Conservation (phyloP, 2,329 filamentous ascomycete species). For the Teratosphaeria viscida region DNA sequence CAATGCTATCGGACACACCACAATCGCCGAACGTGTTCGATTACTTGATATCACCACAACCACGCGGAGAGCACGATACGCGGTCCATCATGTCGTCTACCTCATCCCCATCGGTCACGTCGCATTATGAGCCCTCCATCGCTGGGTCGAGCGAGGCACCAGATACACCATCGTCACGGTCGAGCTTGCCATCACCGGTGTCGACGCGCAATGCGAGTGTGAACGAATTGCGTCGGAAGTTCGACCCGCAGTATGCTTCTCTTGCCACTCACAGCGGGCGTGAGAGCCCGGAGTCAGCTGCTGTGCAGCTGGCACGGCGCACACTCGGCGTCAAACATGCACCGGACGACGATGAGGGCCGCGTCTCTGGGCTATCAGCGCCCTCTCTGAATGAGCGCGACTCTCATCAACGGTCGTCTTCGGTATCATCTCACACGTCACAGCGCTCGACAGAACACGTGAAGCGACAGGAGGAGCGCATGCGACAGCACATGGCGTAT, state of each 20-base stretch:
- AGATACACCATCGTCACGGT: slow-evolving; percentile 22
- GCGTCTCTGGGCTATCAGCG: background rate
- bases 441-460: slow-evolving; percentile 7
- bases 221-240: slow-evolving; percentile 19
- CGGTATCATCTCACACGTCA: slow-evolving; percentile 11
- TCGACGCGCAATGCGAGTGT: slow-evolving; percentile 18
- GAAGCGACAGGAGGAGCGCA: slow-evolving; percentile 14
- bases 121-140: slow-evolving; percentile 22
- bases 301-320: background rate
- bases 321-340: slow-evolving; percentile 7
- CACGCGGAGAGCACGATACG: slow-evolving; percentile 13
- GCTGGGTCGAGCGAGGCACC: slow-evolving; percentile 22
- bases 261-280: slow-evolving; percentile 6
- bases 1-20: slow-evolving; percentile 3
- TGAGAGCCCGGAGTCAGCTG: slow-evolving; percentile 9
- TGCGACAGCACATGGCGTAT: slow-evolving; percentile 16
- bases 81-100: slow-evolving; percentile 16
- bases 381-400: slow-evolving; percentile 5
- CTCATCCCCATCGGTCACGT: slow-evolving; percentile 12
- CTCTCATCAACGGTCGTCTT: slow-evolving; percentile 8
- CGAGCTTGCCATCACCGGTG: slow-evolving; percentile 21
- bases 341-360: slow-evolving; percentile 6
- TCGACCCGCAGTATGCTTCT: slow-evolving; percentile 14
- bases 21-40: slow-evolving; percentile 20
- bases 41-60: slow-evolving; percentile 14